These are phyloP conservation scores for Aspergillus proliferans DNA, from an alignment of 2,329 filamentous ascomycete species.

Conservation along the genomic window DNA sequence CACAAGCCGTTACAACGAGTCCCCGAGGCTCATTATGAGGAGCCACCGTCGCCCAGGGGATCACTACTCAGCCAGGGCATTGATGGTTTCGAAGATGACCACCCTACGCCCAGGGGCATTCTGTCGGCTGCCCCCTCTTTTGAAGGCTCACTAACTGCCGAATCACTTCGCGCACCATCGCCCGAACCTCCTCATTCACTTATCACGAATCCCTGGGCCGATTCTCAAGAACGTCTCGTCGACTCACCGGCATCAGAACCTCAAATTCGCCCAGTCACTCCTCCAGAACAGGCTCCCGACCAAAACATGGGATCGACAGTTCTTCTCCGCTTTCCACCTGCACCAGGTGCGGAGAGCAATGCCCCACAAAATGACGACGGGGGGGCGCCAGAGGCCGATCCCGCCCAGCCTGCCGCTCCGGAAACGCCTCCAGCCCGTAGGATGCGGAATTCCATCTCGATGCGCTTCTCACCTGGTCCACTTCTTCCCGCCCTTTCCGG, in stretches of 20 bases:
- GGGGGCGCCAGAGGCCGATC: conserved; percentile 11
- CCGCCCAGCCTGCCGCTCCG: conserved; percentile 13
- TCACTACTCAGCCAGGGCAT: conserved; percentile 29
- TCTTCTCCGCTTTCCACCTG: conserved; percentile 34
- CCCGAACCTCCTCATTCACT: conserved; percentile 30
- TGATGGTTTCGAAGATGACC: conserved; percentile 27
- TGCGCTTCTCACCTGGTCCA: conserved; percentile 52
- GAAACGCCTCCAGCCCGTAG: conserved; percentile 34
- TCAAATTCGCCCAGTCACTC: conserved; percentile 21
- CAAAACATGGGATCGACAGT: conserved; percentile 25
- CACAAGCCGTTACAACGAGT: conserved; percentile 13
- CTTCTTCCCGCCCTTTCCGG: conserved; percentile 56
- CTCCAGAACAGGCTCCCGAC: conserved; percentile 14
- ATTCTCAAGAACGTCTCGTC: conserved; percentile 13
- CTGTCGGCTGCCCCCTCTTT: conserved; percentile 29
- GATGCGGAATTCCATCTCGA: conserved; percentile 43
- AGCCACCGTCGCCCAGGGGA: conserved; percentile 22
- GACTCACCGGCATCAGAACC: conserved; percentile 17
- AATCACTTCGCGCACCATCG: conserved; percentile 23
- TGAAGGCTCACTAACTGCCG: conserved; percentile 25
- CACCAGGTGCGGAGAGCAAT: conserved; percentile 27
- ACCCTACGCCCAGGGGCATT: conserved; percentile 26
- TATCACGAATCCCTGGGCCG: conserved; percentile 35
- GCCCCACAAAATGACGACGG: conserved; percentile 7
- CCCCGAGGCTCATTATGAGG: conserved; percentile 11